Evolutionary conservation across 202 grass and related monocot genomes (phyloP).

Genomic region (Carex sylvatica): DNA sequence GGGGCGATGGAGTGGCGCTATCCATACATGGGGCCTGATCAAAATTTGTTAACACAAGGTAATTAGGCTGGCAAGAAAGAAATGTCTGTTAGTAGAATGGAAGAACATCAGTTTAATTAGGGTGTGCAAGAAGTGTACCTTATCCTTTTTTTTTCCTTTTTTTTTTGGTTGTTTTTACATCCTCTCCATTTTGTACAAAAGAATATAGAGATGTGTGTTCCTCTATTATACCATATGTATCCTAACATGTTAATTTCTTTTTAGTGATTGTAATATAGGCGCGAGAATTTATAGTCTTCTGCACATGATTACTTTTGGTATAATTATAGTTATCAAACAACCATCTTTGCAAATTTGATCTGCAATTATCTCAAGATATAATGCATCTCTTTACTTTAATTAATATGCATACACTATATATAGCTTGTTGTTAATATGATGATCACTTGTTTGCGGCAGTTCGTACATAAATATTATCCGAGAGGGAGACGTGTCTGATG

Average conservation of each 20-base stretch:
- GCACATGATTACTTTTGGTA: not conserved
- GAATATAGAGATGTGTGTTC: slow-evolving; percentile 23
- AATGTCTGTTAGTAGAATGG: slow-evolving; percentile 24
- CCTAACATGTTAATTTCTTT: not conserved
- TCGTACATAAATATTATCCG: too few species aligned
- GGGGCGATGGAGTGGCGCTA: slow-evolving; percentile 58
- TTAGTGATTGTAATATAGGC: not conserved
- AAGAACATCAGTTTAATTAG: slow-evolving; percentile 17
- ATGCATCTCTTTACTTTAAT: too few species aligned
- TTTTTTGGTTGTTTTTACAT: not conserved
- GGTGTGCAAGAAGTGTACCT: slow-evolving; percentile 19
- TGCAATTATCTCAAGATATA: too few species aligned
- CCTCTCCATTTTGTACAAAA: slow-evolving; percentile 20
- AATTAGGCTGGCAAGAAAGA: slow-evolving; percentile 17
- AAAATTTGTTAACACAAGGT: slow-evolving; percentile 35
- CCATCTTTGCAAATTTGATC: too few species aligned
- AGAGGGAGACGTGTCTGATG: too few species aligned
- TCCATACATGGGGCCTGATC: slow-evolving; percentile 29
- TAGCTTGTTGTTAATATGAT: too few species aligned
- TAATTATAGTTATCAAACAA: not conserved
- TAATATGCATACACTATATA: too few species aligned
- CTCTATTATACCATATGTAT: slow-evolving; percentile 23
- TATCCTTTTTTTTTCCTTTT: not conserved
- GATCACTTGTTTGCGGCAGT: too few species aligned
- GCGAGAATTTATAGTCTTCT: not conserved